Evolutionary conservation across 495 filamentous ascomycete genomes (phyloP).

Genomic region (Letharia columbiana): DNA sequence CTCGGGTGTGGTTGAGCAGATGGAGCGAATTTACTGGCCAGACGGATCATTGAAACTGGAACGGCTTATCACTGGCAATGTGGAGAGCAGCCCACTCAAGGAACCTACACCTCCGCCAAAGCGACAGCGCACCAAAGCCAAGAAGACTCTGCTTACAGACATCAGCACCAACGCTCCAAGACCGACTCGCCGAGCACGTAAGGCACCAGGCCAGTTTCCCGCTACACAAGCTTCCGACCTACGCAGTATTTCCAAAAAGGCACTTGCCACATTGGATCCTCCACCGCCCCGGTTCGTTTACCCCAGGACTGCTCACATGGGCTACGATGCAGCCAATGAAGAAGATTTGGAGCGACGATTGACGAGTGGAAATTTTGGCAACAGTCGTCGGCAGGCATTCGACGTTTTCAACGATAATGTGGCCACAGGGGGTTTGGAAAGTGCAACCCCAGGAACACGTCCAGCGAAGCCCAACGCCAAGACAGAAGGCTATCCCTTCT

Average conservation of each 20-base stretch:
- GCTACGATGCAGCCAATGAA: slow-evolving; percentile 9
- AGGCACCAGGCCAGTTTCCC: background rate
- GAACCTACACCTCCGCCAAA: slow-evolving; percentile 40
- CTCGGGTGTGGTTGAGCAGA: slow-evolving; percentile 58
- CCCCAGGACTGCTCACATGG: slow-evolving; percentile 6
- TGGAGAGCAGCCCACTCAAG: slow-evolving; percentile 42
- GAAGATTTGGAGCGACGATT: slow-evolving; percentile 33
- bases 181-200: background rate
- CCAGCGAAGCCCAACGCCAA: slow-evolving; percentile 5
- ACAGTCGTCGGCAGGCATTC: slow-evolving; percentile 27
- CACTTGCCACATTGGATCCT: slow-evolving; percentile 9
- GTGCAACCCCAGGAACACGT: background rate
- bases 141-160: slow-evolving; percentile 10
- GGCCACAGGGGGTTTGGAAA: background rate
- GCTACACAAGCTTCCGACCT: slow-evolving; percentile 10
- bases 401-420: slow-evolving; percentile 34
- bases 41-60: slow-evolving; percentile 47
- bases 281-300: background rate
- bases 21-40: slow-evolving; percentile 56
- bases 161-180: slow-evolving; percentile 17
- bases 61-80: slow-evolving; percentile 48
- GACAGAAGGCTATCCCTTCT: background rate
- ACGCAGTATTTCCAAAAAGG: slow-evolving; percentile 10
- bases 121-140: slow-evolving; percentile 24
- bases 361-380: slow-evolving; percentile 24